Evolutionary conservation across 129 eudicot genomes (phyloP).

Genomic region (Escallonia rubra): DNA sequence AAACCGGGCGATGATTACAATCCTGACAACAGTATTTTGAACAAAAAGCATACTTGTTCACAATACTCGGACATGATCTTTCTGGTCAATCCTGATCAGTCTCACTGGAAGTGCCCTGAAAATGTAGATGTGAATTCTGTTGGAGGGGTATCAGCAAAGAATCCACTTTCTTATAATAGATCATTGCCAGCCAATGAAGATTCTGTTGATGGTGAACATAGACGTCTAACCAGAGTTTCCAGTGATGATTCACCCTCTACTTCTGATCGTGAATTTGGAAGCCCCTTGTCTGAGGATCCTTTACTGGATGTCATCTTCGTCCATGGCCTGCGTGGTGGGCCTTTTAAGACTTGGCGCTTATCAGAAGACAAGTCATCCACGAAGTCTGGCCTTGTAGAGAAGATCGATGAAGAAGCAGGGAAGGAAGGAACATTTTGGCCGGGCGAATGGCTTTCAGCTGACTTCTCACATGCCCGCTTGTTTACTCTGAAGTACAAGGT

Average conservation of each 20-base stretch:
- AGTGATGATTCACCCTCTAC: conserved; percentile 21
- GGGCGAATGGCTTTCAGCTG: conserved; percentile 93
- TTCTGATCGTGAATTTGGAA: conserved; percentile 25
- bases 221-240: background rate
- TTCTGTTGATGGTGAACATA: conserved; percentile 27
- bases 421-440: conserved; percentile 98
- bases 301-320: conserved; percentile 75
- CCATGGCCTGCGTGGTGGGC: conserved; percentile 96
- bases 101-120: conserved; percentile 80
- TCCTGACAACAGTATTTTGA: conserved; percentile 18
- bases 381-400: conserved; percentile 96
- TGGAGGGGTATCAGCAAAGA: conserved; percentile 2
- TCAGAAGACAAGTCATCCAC: conserved; percentile 88
- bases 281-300: conserved; percentile 40
- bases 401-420: conserved; percentile 99
- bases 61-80: conserved; percentile 80
- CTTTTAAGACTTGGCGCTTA: conserved; percentile 92
- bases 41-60: conserved; percentile 39
- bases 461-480: conserved; percentile 92
- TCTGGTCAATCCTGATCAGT: conserved; percentile 69
- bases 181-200: conserved; percentile 26
- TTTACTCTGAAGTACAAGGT: conserved; percentile 96
- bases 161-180: conserved; percentile 17
- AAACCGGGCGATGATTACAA: conserved; percentile 25
- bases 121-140: conserved; percentile 13